phyloP scores from a whole-genome alignment of 345 rosid genomes.

The Angophora floribunda region DNA sequence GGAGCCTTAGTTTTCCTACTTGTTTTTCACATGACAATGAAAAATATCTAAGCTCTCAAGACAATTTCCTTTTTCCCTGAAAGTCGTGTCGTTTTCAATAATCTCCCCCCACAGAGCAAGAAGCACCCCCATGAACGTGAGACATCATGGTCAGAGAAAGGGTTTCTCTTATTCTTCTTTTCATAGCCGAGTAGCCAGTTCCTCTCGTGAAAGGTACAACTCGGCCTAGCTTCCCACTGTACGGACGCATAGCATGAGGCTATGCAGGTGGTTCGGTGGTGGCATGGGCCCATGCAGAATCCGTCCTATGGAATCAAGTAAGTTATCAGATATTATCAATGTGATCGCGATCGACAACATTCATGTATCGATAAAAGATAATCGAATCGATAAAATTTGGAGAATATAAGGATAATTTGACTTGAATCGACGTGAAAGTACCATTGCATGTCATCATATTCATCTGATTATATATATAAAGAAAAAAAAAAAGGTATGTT shows the following conservation, averaged over 20 bases:
- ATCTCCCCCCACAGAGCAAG: background rate
- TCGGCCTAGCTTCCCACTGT: background rate
- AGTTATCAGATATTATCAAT: background rate
- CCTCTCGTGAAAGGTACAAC: background rate
- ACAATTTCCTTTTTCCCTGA: background rate
- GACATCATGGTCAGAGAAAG: background rate
- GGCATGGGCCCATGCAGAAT: too few relatives aligned
- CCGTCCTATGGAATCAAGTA: background rate
- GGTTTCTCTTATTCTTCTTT: background rate
- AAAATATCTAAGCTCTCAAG: background rate
- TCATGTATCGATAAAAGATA: accelerated
- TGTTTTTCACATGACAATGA: background rate
- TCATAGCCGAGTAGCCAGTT: background rate
- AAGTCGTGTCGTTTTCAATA: background rate
- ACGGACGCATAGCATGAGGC: background rate
- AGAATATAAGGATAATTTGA: accelerated
- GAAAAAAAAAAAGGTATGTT: background rate
- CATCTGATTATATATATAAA: too few relatives aligned
- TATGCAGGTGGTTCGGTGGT: background rate
- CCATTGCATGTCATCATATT: too few relatives aligned
- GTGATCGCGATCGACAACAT: background rate
- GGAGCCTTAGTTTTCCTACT: background rate
- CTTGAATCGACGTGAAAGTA: background rate
- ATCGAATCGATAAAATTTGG: background rate
- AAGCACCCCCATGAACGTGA: background rate